Percentiles rank a stretch among this genome's conserved stretches.
These are phyloP conservation scores for Hymenoscyphus repandus DNA, from an alignment of 2,329 filamentous ascomycete species.

Conservation along the genomic window DNA sequence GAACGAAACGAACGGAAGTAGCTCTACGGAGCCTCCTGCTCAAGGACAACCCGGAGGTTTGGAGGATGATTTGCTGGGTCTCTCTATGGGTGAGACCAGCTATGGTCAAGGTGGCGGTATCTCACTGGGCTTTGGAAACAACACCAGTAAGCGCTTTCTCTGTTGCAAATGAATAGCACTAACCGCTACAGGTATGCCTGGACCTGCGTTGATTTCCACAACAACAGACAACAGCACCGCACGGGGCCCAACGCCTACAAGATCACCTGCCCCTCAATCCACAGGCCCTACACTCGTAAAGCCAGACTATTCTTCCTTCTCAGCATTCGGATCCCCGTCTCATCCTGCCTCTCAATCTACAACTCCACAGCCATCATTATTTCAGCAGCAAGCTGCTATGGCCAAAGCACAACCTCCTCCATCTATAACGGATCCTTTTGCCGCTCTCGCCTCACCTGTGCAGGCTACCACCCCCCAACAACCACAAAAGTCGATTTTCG, in stretches of 20 bases:
- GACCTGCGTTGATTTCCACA: slow-evolving; percentile 57
- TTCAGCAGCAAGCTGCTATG: slow-evolving; percentile 36
- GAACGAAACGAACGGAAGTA: slow-evolving; percentile 38
- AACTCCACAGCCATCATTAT: slow-evolving; percentile 46
- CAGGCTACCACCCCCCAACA: slow-evolving; percentile 42
- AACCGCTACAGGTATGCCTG: slow-evolving; percentile 51
- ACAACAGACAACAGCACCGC: slow-evolving; percentile 56
- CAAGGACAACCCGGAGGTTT: slow-evolving; percentile 56
- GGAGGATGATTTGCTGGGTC: slow-evolving; percentile 84
- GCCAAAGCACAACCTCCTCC: slow-evolving; percentile 35
- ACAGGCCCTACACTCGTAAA: slow-evolving; percentile 13
- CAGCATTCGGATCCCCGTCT: slow-evolving; percentile 46
- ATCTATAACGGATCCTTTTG: slow-evolving; percentile 52
- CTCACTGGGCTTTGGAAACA: slow-evolving; percentile 70
- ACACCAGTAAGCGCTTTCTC: slow-evolving; percentile 50
- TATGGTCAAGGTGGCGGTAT: slow-evolving; percentile 78
- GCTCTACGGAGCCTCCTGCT: slow-evolving; percentile 36
- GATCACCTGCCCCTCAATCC: slow-evolving; percentile 24
- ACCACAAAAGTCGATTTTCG: slow-evolving; percentile 45
- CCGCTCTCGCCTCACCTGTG: slow-evolving; percentile 41
- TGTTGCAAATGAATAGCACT: neutral
- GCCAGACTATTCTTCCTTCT: slow-evolving; percentile 46
- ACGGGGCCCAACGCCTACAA: slow-evolving; percentile 41
- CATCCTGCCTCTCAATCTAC: slow-evolving; percentile 44
- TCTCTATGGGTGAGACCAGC: slow-evolving; percentile 63